Conservation (phyloP, 106 monocot genomes). For the Dendrobium chrysotoxum region DNA sequence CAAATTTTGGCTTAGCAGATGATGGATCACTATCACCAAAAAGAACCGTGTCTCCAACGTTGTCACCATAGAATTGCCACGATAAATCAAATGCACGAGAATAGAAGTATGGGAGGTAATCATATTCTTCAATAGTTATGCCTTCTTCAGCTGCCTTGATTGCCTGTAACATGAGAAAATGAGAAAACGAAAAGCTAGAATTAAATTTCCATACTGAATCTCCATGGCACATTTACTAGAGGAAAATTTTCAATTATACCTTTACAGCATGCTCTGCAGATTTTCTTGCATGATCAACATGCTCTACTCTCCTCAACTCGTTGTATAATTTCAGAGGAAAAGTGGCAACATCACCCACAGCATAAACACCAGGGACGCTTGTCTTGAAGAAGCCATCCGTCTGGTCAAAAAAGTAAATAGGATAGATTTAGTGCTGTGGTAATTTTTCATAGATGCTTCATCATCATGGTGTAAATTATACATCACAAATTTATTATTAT, state of each 20-base stretch:
- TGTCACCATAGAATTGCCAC: conserved; percentile 74
- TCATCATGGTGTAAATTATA: no score
- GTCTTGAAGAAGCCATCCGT: conserved; percentile 59
- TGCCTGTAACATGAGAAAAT: conserved; percentile 23
- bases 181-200: background rate
- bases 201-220: background rate
- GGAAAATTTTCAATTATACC: conserved; percentile 11
- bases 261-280: conserved; percentile 69
- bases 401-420: conserved; percentile 11
- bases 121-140: conserved; percentile 33
- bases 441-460: no score
- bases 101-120: conserved; percentile 67
- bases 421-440: background rate
- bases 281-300: conserved; percentile 67
- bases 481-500: no score
- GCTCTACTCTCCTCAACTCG: conserved; percentile 58
- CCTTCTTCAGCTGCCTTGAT: conserved; percentile 51
- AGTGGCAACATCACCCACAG: conserved; percentile 56
- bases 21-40: conserved; percentile 50
- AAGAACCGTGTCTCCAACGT: conserved; percentile 49
- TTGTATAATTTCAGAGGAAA: conserved; percentile 62
- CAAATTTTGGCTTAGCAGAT: conserved; percentile 52
- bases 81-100: conserved; percentile 55
- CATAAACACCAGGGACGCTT: conserved; percentile 45
- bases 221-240: no score